Conservation (phyloP, 208 protist genomes). For the Trypanosoma brucei region DNA sequence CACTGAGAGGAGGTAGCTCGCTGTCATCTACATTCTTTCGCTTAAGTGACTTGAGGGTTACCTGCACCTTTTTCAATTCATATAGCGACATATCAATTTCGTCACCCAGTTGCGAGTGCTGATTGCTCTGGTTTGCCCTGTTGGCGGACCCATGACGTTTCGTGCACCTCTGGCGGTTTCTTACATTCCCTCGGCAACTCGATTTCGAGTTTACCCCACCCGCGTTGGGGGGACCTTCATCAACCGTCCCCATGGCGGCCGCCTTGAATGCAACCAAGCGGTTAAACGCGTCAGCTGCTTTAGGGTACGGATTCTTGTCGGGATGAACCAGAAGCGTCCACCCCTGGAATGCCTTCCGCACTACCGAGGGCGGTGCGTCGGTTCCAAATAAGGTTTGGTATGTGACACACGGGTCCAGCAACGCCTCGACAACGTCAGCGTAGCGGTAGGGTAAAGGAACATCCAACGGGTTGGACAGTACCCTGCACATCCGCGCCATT, state of each 20-base stretch:
- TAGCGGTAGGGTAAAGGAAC: conserved; percentile 77
- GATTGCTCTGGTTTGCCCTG: not conserved
- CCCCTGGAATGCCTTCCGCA: conserved; percentile 71
- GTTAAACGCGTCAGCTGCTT: conserved; percentile 73
- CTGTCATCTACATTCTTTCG: conserved; percentile 64
- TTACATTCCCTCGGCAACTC: not conserved
- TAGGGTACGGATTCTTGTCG: conserved; percentile 78
- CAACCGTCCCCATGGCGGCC: conserved; percentile 35
- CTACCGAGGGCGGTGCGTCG: conserved; percentile 25
- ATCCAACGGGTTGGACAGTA: conserved; percentile 49
- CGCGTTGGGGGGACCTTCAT: not conserved
- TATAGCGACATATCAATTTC: conserved; percentile 26
- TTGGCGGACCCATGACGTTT: not conserved
- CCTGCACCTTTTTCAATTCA: conserved; percentile 40
- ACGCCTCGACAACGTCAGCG: conserved; percentile 69
- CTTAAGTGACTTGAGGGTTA: conserved; percentile 78
- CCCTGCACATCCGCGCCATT: conserved; percentile 72
- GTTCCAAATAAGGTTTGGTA: conserved; percentile 36
- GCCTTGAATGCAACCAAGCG: conserved; percentile 52
- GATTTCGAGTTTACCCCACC: not conserved
- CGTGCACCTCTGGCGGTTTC: not conserved
- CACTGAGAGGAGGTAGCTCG: conserved; percentile 57
- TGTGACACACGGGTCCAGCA: conserved; percentile 65
- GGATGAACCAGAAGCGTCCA: conserved; percentile 78
- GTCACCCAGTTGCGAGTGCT: not conserved